Evolutionary conservation across 768 basidiomycete genomes (phyloP).

Genomic region (Galerina sulciceps): DNA sequence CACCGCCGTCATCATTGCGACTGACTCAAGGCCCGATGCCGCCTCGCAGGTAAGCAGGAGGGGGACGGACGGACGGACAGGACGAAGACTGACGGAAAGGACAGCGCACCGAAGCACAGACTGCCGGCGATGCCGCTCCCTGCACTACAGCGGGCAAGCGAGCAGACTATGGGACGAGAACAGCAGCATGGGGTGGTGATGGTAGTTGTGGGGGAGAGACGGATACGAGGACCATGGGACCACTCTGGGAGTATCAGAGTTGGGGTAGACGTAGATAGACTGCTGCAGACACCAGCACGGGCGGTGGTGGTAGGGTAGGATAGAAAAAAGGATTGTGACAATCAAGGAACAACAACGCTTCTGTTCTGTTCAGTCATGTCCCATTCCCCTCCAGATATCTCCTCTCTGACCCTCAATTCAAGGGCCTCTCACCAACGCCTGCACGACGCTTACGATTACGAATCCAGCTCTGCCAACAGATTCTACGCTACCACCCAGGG

Average conservation of each 20-base stretch:
- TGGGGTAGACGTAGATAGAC: constrained; percentile 47
- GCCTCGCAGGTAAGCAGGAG: constrained; percentile 45
- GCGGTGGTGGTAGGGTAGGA: constrained; percentile 38
- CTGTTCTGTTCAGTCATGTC: constrained; percentile 59
- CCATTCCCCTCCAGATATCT: constrained; percentile 80
- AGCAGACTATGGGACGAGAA: constrained; percentile 21
- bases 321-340: constrained; percentile 6
- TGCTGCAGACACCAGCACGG: constrained; percentile 50
- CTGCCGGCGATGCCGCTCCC: constrained; percentile 72
- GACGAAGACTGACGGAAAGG: constrained; percentile 9
- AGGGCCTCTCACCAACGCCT: constrained; percentile 71
- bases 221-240: constrained; percentile 59
- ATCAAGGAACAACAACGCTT: constrained; percentile 37
- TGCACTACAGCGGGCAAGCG: constrained; percentile 40
- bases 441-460: constrained; percentile 87
- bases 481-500: constrained; percentile 70
- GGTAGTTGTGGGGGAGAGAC: constrained; percentile 11
- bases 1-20: constrained; percentile 68
- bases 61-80: not conserved
- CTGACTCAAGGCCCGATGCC: constrained; percentile 67
- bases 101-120: constrained; percentile 60
- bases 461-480: constrained; percentile 66
- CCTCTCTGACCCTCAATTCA: constrained; percentile 72
- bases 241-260: constrained; percentile 50
- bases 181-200: constrained; percentile 10